Percentiles rank a stretch among this genome's conserved stretches.
phyloP scores from a whole-genome alignment of 805 yeast genomes.

The Cyberlindnera lachancei region DNA sequence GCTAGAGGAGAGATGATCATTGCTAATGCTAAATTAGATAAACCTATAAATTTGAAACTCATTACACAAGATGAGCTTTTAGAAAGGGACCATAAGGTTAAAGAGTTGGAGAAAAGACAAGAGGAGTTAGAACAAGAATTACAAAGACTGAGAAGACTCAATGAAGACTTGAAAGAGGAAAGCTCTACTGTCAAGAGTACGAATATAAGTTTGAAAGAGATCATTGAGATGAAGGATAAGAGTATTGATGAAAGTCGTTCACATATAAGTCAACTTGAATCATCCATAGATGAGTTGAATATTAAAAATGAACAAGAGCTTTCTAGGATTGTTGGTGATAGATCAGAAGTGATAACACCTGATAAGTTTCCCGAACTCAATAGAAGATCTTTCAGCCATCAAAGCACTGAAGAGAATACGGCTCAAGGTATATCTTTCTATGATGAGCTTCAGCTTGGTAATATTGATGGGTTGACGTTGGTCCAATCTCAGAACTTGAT shows the following conservation, averaged over 20 bases:
- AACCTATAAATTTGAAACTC: neutral
- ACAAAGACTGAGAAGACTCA: constrained; percentile 1
- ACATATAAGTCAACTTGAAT: constrained; percentile 5
- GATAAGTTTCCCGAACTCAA: constrained; percentile 22
- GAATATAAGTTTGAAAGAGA: constrained; percentile 10
- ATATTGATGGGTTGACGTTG: constrained; percentile 24
- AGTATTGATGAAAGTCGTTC: constrained; percentile 1
- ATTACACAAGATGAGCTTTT: neutral
- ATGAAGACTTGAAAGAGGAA: constrained; percentile 8
- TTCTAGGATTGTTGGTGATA: constrained; percentile 18
- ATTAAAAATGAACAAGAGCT: constrained; percentile 2
- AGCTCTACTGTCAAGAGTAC: constrained; percentile 6
- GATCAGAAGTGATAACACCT: constrained; percentile 17
- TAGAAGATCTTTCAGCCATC: no score
- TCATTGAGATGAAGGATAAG: constrained; percentile 9
- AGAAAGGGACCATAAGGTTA: neutral
- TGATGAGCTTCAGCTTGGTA: constrained; percentile 18
- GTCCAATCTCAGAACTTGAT: constrained; percentile 28
- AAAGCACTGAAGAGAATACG: no score
- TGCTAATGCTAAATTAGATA: neutral
- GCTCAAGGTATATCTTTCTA: constrained; percentile 10
- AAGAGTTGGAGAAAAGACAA: neutral
- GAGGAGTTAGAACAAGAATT: constrained; percentile 3
- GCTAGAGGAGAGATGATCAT: constrained; percentile 10
- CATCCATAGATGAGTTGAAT: constrained; percentile 4